phyloP scores from a whole-genome alignment of 164 flowering plant species.

The Berberis vulgaris region DNA sequence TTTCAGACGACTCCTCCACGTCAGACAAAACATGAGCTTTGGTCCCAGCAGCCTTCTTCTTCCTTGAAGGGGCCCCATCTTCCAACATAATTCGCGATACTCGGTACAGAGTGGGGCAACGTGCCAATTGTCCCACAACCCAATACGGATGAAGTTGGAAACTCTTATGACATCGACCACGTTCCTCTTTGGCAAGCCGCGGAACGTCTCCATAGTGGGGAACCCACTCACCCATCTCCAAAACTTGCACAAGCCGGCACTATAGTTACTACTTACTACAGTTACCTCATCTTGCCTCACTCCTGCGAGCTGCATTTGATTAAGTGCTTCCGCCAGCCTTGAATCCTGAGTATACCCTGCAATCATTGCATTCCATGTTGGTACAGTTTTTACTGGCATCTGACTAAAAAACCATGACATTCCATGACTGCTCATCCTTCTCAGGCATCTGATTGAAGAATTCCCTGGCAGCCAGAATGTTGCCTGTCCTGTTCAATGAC shows the following conservation, averaged over 20 bases:
- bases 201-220: conserved; percentile 5
- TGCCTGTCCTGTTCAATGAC: conserved; percentile 15
- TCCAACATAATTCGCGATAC: no score
- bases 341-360: conserved; percentile 16
- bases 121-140: no score
- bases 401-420: conserved; percentile 16
- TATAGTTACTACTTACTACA: conserved; percentile 13
- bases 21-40: no score
- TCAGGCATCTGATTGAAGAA: conserved; percentile 22
- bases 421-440: conserved; percentile 25
- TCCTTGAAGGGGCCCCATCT: no score
- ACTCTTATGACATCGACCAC: no score
- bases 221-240: conserved; percentile 23
- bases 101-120: no score
- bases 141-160: no score
- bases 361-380: conserved; percentile 27
- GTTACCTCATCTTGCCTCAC: conserved; percentile 18
- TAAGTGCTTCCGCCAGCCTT: conserved; percentile 17
- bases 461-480: conserved; percentile 7
- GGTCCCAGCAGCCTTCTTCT: no score
- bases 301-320: conserved; percentile 16
- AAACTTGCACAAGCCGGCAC: conserved; percentile 21
- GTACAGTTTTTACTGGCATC: conserved; percentile 16
- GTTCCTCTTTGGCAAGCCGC: no score
- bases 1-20: no score